Conservation (phyloP, 768 basidiomycete genomes). For the Phylloporus sp. region DNA sequence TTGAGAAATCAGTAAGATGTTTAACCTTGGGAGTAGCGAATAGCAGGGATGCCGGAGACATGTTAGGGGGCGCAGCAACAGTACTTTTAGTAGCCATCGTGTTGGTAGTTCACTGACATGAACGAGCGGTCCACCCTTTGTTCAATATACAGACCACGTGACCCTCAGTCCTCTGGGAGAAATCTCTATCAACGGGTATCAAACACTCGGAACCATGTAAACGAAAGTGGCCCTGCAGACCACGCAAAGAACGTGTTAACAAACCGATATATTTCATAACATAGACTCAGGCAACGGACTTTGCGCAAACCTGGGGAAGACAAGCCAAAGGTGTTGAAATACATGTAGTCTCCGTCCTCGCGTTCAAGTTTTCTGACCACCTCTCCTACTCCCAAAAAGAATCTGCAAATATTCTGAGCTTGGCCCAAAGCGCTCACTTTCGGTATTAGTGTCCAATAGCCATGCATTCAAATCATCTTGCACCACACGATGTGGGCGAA, state of each 20-base stretch:
- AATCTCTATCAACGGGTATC: too few relatives aligned
- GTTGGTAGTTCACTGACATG: neutral
- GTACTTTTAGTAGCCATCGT: neutral
- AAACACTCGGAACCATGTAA: neutral
- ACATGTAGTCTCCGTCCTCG: too few relatives aligned
- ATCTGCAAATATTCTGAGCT: too few relatives aligned
- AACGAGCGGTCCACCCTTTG: neutral
- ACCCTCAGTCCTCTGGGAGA: neutral
- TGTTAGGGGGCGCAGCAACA: conserved; percentile 1
- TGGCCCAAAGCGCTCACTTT: neutral
- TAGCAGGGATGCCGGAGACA: conserved; percentile 24
- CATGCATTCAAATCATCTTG: neutral
- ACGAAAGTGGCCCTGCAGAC: too few relatives aligned
- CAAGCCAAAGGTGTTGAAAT: too few relatives aligned
- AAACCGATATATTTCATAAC: neutral
- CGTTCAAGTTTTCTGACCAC: neutral
- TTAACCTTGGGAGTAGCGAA: conserved; percentile 22
- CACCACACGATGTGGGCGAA: neutral
- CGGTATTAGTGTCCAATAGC: neutral
- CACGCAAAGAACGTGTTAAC: neutral
- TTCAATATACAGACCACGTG: neutral
- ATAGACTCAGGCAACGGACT: too few relatives aligned
- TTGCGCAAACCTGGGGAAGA: too few relatives aligned
- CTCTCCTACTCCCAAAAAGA: neutral
- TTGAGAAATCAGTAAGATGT: conserved; percentile 23